Base-by-base conservation (phyloP, 2,329 filamentous ascomycete genomes). In the Cercospora zeae-maydis region DNA sequence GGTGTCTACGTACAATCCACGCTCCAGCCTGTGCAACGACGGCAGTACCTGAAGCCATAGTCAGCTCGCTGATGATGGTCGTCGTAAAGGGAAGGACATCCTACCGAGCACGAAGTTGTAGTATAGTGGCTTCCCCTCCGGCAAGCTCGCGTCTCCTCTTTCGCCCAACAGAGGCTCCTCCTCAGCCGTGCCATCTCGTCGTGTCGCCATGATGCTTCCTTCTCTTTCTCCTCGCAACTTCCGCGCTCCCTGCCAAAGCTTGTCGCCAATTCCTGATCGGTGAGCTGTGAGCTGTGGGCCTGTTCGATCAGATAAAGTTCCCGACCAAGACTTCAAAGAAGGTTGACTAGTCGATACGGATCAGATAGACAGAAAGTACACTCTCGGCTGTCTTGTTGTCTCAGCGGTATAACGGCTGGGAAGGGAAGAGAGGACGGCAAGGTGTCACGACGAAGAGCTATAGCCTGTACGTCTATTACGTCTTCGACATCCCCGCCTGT, bases 21-120 rank as follows among this genome's bases (percentile, higher is more conserved):
- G 88, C 85, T 61, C 92, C 93, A 47, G 85, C 83, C 78, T 97
- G 92, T 42, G 92, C 90, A 64, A 97, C 78, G 64, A 88, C 83
- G 61, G 86, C 93, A 14, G 92, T 96, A 66, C 92, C 92, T 95
- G 72, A 69, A 69, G 24, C 56, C 37, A 49, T 51, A 6, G 21
- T 66, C 34, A 66, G 58, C 21, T 56, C 21, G 55, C n/a, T 19
- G 52, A 36, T 59, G 45, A n/a, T 14, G 14, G 6, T 33, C 13
- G 36, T 9, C 13, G 36, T 9, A 37, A 21, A 5, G 16, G 51
- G 30, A 19, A 49, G 33, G n/a, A 33, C 5, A 34, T 14, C 81
- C 67, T 80, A 93, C 92, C 92, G 37, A 90, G 84, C 66, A 89
- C 79, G 42, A 96, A 81, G 72, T 96, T 96, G 70, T 82, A 81